phyloP scores from a whole-genome alignment of 176 grass and related monocot species.

The bread wheat (Triticum aestivum) region IWGSC_CS_RefSeq_v2.1 NC_057801.1:656997236-656997735 shows the following conservation, averaged over 20 bases:
- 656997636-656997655: conserved; percentile 63
- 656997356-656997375: conserved; percentile 39
- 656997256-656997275: conserved; percentile 29
- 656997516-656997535: conserved; percentile 41
- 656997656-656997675: conserved; percentile 73
- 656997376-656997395: conserved; percentile 55
- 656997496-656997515: conserved; percentile 4
- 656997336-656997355: not conserved
- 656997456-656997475: conserved; percentile 12
- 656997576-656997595: conserved; percentile 69
- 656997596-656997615: conserved; percentile 94
- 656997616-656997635: conserved; percentile 93
- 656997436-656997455: not conserved
- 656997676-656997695: conserved; percentile 48
- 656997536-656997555: conserved; percentile 41
- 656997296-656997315: not conserved
- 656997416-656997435: conserved; percentile 45
- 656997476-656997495: conserved; percentile 12
- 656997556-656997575: conserved; percentile 16
- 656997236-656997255: conserved; percentile 37
- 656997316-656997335: not conserved
- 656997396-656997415: conserved; percentile 63
- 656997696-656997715: conserved; percentile 53
- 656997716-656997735: conserved; percentile 69
- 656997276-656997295: conserved; percentile 43